A percentile compares a stretch with the other conserved stretches of the same genome.
phyloP scores from a whole-genome alignment of 2,329 filamentous ascomycete species.

The Aspergillus novoparasiticus region DNA sequence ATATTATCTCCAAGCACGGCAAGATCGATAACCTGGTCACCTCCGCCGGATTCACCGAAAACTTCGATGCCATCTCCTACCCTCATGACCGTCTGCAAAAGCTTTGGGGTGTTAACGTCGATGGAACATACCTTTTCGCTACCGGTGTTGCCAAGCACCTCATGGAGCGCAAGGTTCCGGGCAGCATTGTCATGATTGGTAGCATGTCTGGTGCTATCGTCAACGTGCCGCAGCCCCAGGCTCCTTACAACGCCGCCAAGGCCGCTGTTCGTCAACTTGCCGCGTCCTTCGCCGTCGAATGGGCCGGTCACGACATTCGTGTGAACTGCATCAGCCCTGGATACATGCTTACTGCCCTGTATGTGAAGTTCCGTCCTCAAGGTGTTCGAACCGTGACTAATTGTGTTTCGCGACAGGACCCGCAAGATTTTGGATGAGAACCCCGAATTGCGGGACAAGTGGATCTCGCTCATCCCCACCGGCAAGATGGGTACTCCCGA shows the following conservation, averaged over 20 bases:
- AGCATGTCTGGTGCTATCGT: constrained; percentile 94
- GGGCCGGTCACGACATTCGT: constrained; percentile 82
- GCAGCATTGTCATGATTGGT: constrained; percentile 91
- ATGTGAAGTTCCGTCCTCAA: constrained; percentile 44
- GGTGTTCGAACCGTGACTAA: constrained; percentile 6
- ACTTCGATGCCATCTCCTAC: constrained; percentile 89
- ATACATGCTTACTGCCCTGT: constrained; percentile 95
- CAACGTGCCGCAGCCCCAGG: constrained; percentile 93
- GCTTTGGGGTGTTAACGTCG: constrained; percentile 92
- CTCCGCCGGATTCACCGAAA: constrained; percentile 95
- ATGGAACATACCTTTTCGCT: constrained; percentile 88
- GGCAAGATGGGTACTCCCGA: constrained; percentile 92
- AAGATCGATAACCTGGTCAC: constrained; percentile 91
- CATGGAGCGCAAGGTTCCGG: constrained; percentile 75
- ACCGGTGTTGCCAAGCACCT: constrained; percentile 82
- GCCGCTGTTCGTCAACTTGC: constrained; percentile 89
- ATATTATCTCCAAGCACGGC: constrained; percentile 71
- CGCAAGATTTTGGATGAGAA: constrained; percentile 94
- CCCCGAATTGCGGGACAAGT: constrained; percentile 83
- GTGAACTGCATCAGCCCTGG: constrained; percentile 96
- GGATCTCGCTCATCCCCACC: constrained; percentile 88
- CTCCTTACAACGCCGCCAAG: constrained; percentile 90
- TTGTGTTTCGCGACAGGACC: constrained; percentile 58
- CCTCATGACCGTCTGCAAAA: constrained; percentile 89
- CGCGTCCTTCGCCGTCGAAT: constrained; percentile 87